Evolutionary conservation across 148 eudicot species (phyloP), one percentile per base, ranked within the genome.

Genomic region (Rhododendron mucronatum): DNA sequence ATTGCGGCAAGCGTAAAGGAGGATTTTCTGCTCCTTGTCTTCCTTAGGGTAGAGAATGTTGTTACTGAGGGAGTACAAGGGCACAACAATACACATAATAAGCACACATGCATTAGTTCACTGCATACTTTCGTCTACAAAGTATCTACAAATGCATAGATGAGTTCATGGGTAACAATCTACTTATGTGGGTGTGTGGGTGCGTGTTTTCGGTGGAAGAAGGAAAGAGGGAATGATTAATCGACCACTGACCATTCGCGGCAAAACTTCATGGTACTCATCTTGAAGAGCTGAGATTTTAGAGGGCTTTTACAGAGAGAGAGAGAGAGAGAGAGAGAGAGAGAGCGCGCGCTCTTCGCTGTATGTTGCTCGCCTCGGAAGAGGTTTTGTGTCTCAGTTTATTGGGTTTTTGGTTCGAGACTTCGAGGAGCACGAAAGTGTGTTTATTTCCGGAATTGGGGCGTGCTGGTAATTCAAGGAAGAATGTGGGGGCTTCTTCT

Each of bases 201-300:
- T 23, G 14, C 2, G 23, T 81, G 39, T 51, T 65, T 50, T 57
- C 39, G 63, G 35, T 16, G 9, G 4, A 83, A 28, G 23, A 26
- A 41, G 26, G 45, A 28, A 47, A 35, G n/a, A 39, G 21, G 28
- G n/a, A 9, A 59, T 57, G 44, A 7, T 55, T 20, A 80, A 83
- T 48, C 69, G 21, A 82, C 94, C 69, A 84, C 94, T 76, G 14
- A 96, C 99, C 99, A 96, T 91, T 96, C 97, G 59, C 97, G 94
- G 92, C 99, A 96, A 85, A 95, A 96, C 76, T 96, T 96, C 99
- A 96, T 95, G 88, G 99, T 94, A 95, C 99, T 96, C 99, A 96
- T 96, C 80, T 91, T 91, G 90, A 78, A 83, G 26, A 81, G 28
- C 89, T 86, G 85, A 51, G 55, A 7, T 15, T 11, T n/a, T 1